Base-by-base conservation (phyloP, 2,329 filamentous ascomycete genomes). In the Ceratocystis lukuohia region DNA sequence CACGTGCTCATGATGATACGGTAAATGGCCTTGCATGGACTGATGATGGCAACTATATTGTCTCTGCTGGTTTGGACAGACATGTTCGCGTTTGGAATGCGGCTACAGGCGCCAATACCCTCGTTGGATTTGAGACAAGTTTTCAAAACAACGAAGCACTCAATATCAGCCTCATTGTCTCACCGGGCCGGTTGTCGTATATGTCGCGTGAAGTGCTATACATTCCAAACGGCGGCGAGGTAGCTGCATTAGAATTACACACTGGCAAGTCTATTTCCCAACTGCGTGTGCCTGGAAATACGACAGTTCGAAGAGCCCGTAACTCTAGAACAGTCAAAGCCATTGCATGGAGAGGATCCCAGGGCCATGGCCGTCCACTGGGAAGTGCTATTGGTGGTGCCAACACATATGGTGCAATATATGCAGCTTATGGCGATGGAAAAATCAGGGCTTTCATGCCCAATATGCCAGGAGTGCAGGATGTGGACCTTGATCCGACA, bases 1-100 rank as follows among this genome's bases (percentile, higher is more conserved):
- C 82, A 3, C 82, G 80, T 69, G 91, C 93, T 0, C 93, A 97
- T 72, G 81, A 82, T 10, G 91, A 89, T 2, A 84, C 90, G 1
- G 91, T 95, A 1, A 96, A 96, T 69, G 89, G 89, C 0, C 78
- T 96, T 6, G 80, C 86, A 0, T 97, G 91, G 91, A 92, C 88
- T 0, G 86, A 90, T 68, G 86, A 91, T 72, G 91, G 91, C 0
- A 79, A 78, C 15, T 86, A 88, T 72, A 80, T 97, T 20, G 80
- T 96, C 12, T 91, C 88, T 0, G 83, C 89, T 1, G 92, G 91
- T 0, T 88, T 95, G 67, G 94, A 97, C 73, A 82, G 89, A 62
- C 84, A 88, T 7, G 87, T 97, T 69, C 84, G 92, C 3, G 89
- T 96, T 1, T 97, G 93, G 93, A 83, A 96, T 73, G 84, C 88